These are phyloP conservation scores for Cylindrotheca fusiformis DNA, from an alignment of 108 stramenopile genomes.

Conservation along the genomic window DNA sequence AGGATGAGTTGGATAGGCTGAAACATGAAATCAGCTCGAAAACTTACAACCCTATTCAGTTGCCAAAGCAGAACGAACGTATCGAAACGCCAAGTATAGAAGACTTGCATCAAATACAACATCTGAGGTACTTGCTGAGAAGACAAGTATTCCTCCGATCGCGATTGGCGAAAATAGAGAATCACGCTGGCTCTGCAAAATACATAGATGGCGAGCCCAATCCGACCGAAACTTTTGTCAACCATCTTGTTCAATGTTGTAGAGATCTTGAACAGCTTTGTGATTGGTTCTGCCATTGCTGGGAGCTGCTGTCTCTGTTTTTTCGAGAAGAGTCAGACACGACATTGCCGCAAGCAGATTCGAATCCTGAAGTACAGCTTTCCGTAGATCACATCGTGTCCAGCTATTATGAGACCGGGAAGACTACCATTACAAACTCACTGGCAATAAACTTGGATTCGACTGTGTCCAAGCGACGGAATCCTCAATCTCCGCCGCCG, in stretches of 20 bases:
- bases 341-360: slow-evolving; percentile 3
- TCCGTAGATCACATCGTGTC: slow-evolving; percentile 10
- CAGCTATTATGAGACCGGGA: slow-evolving; percentile 26
- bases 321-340: slow-evolving; percentile 16
- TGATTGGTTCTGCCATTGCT: slow-evolving; percentile 41
- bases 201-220: slow-evolving; percentile 33
- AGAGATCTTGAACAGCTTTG: slow-evolving; percentile 23
- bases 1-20: slow-evolving; percentile 17
- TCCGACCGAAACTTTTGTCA: slow-evolving; percentile 47
- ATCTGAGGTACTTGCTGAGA: slow-evolving; percentile 20
- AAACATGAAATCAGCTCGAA: slow-evolving; percentile 4
- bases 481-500: background rate
- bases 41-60: slow-evolving; percentile 3
- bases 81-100: background rate
- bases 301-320: slow-evolving; percentile 19
- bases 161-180: slow-evolving; percentile 47
- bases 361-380: background rate
- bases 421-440: slow-evolving; percentile 16
- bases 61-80: slow-evolving; percentile 16
- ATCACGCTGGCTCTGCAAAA: slow-evolving; percentile 21
- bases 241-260: slow-evolving; percentile 37
- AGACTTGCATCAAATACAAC: slow-evolving; percentile 22
- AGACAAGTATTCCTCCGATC: slow-evolving; percentile 58
- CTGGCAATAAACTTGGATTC: slow-evolving; percentile 19
- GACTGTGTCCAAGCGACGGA: slow-evolving; percentile 16